Base-by-base conservation (phyloP, 306 rosid species). In the Prunus kanzakura region DNA sequence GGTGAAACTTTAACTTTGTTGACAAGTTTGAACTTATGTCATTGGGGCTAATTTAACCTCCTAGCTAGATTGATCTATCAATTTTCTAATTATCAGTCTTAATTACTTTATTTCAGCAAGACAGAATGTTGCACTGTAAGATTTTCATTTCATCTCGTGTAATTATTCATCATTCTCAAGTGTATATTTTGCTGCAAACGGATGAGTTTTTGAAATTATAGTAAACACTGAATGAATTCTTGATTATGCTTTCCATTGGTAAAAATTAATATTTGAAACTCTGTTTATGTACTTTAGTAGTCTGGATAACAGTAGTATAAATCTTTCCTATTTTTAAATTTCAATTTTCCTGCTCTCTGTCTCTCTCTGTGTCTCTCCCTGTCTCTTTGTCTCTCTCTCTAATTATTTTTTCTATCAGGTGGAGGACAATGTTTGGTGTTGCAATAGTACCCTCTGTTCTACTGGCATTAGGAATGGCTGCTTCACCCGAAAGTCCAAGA, bases 401-500 rank as follows among this genome's bases (percentile, higher is more conserved):
- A n/a, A 18, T 56, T 19, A 49, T 50, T 72, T 49, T 19, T 74
- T 75, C 76, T 70, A 18, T 72, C 83, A 95, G 98, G 98, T 95
- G 98, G 98, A 81, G 98, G 86, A 83, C 93, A 25, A 95, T 95
- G 98, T 95, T 92, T 71, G 97, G 93, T 49, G 83, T 95, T 85
- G 84, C 98, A 63, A 14, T 87, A n/a, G 87, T 95, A 74, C 98
- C 98, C 68, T 87, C 98, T 52, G 35, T 92, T 81, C 78, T 95
- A 55, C 87, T 95, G 88, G 98, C 96, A 60, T 68, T 95, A 46
- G 98, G 98, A 88, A 95, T 95, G 97, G 87, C 79, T 67, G 18
- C 90, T 71, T 90, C 97, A 66, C 98, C 98, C 2, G 98, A 95
- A 84, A 92, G 97, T 87, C 98, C 98, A 6, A 89, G 98, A 57